A percentile compares a stretch with the other conserved stretches of the same genome.
These are phyloP conservation scores for Spathaspora boniae DNA, from an alignment of 805 yeast genomes.

Conservation along the genomic window DNA sequence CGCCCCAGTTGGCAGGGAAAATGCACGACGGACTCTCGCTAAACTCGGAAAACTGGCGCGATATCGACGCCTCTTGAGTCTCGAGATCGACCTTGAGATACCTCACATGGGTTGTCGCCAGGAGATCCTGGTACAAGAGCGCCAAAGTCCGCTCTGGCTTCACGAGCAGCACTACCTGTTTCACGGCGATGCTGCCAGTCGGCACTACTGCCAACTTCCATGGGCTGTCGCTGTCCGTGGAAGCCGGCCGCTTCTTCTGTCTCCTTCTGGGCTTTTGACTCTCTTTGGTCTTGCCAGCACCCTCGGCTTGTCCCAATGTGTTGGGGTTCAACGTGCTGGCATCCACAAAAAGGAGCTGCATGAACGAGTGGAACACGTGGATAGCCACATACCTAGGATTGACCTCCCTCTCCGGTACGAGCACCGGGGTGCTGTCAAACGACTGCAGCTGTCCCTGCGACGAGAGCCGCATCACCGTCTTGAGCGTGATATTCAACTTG, in stretches of 20 bases:
- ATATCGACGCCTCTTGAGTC: not conserved
- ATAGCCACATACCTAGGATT: slow-evolving; percentile 7
- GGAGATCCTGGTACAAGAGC: slow-evolving; percentile 5
- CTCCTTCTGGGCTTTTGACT: not conserved
- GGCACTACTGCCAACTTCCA: slow-evolving; percentile 1
- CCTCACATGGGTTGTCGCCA: slow-evolving; percentile 4
- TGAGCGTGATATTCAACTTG: not conserved
- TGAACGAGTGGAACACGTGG: slow-evolving; percentile 3
- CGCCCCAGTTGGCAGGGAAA: slow-evolving; percentile 6
- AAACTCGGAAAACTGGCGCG: slow-evolving; percentile 8
- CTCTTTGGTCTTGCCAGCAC: slow-evolving; percentile 1
- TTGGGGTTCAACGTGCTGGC: not conserved
- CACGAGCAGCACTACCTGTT: slow-evolving; percentile 1
- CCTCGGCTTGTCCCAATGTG: not conserved
- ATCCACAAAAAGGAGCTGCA: slow-evolving; percentile 5
- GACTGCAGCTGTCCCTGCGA: slow-evolving; percentile 6
- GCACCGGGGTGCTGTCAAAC: slow-evolving; percentile 2
- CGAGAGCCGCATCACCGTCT: not conserved
- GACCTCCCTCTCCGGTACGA: slow-evolving; percentile 4
- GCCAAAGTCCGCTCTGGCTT: slow-evolving; percentile 5
- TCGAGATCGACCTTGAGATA: slow-evolving; percentile 1
- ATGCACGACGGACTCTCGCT: slow-evolving; percentile 6
- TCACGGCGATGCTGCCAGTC: slow-evolving; percentile 7
- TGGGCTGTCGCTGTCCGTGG: not conserved
- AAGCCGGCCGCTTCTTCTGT: too few relatives aligned